A percentile compares a stretch with the other conserved stretches of the same genome.
Conservation (phyloP, 768 basidiomycete species). For the Suillus ampliporus region DNA sequence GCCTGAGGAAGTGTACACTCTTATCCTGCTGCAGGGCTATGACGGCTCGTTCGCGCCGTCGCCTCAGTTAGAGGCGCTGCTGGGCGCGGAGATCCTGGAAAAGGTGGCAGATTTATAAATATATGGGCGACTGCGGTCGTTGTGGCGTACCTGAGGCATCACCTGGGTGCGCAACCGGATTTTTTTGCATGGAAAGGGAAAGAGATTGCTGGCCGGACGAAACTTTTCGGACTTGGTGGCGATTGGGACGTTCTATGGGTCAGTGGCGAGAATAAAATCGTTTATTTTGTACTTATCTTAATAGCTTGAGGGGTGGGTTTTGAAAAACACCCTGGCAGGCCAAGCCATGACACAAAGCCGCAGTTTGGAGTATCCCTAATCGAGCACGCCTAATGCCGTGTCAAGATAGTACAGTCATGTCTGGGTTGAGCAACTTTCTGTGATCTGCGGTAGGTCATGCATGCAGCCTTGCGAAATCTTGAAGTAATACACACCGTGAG, state of each 20-base stretch:
- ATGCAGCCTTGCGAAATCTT: not conserved
- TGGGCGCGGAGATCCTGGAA: constrained; percentile 40
- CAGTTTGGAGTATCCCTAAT: too few species aligned
- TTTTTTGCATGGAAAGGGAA: constrained; percentile 37
- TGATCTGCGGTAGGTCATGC: too few species aligned
- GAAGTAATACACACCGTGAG: not conserved
- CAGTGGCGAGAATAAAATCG: too few species aligned
- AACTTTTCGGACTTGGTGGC: constrained; percentile 10
- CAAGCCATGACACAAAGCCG: too few species aligned
- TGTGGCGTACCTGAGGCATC: constrained; percentile 49
- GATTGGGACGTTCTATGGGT: too few species aligned
- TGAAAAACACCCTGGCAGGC: too few species aligned
- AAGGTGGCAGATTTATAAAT: constrained; percentile 35
- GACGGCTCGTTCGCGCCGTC: constrained; percentile 54
- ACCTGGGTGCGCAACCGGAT: constrained; percentile 44
- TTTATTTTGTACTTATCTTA: too few species aligned
- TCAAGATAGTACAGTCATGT: too few species aligned
- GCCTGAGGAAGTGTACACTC: constrained; percentile 35
- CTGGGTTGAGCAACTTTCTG: too few species aligned
- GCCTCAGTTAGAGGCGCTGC: constrained; percentile 37
- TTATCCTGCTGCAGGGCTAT: constrained; percentile 46
- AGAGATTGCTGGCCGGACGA: constrained; percentile 12
- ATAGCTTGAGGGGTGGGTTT: too few species aligned
- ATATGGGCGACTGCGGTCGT: constrained; percentile 57
- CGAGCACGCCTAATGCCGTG: too few species aligned